Base-by-base conservation (phyloP, 2,329 filamentous ascomycete species). In the Metarhizium brunneum region DNA sequence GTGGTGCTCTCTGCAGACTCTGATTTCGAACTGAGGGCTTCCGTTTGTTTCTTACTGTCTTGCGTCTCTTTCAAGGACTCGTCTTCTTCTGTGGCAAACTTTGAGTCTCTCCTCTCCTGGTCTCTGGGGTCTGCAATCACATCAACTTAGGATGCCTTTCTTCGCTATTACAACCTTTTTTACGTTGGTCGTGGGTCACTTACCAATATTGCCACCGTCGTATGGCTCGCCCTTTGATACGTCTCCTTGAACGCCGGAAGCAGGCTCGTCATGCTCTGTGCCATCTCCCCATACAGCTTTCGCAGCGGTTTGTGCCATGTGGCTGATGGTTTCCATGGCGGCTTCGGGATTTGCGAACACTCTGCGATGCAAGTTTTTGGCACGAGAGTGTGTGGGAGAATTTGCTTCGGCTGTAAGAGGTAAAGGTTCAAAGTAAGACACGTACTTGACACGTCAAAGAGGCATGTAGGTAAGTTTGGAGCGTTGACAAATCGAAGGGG, bases 201-300 rank as follows among this genome's bases (percentile, higher is more conserved):
- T 79, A 74, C 82, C 78, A n/a, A 81, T 72, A 68, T 94, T 94
- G 51, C 90, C 90, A 56, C 83, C 83, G 66, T 94, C 90, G 63
- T 85, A 95, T 0, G 90, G 90, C 68, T 92, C 85, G 13, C 81
- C 82, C 47, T 76, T 77, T 29, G 79, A 78, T 4, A 87, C 86
- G 66, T 86, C 74, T 43, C 90, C 90, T 56, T 78, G 74, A 53
- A 82, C 74, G 25, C 90, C 90, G 20, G 87, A 87, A 48, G 91
- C 69, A 18, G 90, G 90, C 72, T 95, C 90, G 50, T 72, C 67
- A 49, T 68, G 64, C 29, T 66, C 55, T 32, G 70, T 62, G 72
- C 69, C 72, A 59, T 63, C 72, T 62, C 74, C 73, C 71, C 72
- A 77, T 55, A 77, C 71, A 36, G 67, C 71, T 55, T 69, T 74